Base-by-base conservation (phyloP, 805 yeast genomes). In the Candida ponderosae region DNA sequence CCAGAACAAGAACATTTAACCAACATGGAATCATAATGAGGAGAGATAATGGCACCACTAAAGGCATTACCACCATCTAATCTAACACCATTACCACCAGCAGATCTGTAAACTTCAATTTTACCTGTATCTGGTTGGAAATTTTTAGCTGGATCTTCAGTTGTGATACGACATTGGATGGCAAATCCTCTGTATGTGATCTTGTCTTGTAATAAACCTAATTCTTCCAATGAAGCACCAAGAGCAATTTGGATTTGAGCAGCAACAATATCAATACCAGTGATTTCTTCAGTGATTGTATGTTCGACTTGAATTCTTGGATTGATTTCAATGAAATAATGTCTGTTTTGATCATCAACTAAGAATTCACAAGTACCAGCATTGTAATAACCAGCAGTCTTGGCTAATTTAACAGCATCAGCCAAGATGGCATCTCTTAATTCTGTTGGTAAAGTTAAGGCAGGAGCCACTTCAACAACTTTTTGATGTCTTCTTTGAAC, bases 81-180 rank as follows among this genome's bases (percentile, higher is more conserved):
- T 69, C 99, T 81, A 34, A 93, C 97, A 63, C 99, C 99, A 58
- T 93, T 93, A 72, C 99, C 99, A 66, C 98, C 98, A 18, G 97
- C 86, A 33, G 97, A 88, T 63, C 97, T 79, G 71, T 90, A 90
- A 33, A 90, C 98, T 64, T 90, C 98, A 53, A 90, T 83, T 65
- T 89, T 88, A 59, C 98, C 98, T 4, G 97, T 93, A 60, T 90
- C 98, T 14, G 98, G 98, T 66, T 86, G 97, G 79, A 90, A 90
- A 59, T 83, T 86, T 68, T 89, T 89, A 36, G 95, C 59, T 11
- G 98, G 97, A 60, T 90, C 98, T 65, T 93, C 98, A 36, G 98
- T 90, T 41, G 97, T 90, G 68, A 93, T 93, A 72, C 98, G 88
- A 71, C 98, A 90, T 70, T 93, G 98, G 51, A 93, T 93, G 29